Conservation (phyloP, 2,329 filamentous ascomycete species). For the Incumbomyces delicatus region DNA sequence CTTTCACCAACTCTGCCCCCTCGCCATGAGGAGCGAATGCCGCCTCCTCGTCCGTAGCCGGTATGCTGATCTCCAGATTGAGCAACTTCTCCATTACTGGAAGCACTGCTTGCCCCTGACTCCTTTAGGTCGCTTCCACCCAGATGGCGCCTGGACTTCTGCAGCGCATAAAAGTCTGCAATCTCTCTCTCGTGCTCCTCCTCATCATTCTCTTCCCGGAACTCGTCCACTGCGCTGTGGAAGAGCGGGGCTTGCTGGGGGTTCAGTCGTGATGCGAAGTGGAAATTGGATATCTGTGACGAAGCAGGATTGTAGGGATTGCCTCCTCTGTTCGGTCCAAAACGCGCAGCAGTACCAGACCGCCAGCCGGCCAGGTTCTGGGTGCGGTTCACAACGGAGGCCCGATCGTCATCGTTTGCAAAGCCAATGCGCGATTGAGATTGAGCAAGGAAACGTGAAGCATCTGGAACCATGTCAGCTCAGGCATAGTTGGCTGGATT, state of each 20-base stretch:
- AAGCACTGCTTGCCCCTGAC: constrained; percentile 66
- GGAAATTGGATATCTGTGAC: constrained; percentile 65
- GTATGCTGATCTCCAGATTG: constrained; percentile 30
- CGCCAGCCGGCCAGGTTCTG: constrained; percentile 36
- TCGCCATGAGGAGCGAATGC: constrained; percentile 50
- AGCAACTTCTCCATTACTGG: constrained; percentile 45
- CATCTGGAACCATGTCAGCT: constrained; percentile 53
- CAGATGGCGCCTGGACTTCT: constrained; percentile 80
- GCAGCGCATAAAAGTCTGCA: constrained; percentile 86
- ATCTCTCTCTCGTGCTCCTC: constrained; percentile 82
- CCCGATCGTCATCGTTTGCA: constrained; percentile 46
- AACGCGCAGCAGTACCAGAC: constrained; percentile 35
- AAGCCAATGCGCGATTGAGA: constrained; percentile 84
- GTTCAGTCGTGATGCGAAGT: constrained; percentile 68
- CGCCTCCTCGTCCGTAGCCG: constrained; percentile 35
- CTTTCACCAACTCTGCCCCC: constrained; percentile 35
- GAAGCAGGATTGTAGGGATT: constrained; percentile 70
- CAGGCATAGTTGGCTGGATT: constrained; percentile 28
- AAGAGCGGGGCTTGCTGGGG: constrained; percentile 80
- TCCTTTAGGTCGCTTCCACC: constrained; percentile 74
- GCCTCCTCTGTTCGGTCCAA: constrained; percentile 41
- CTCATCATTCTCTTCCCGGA: constrained; percentile 86
- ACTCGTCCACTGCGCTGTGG: constrained; percentile 81
- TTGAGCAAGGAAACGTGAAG: constrained; percentile 90
- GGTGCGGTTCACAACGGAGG: constrained; percentile 36